Conservation (phyloP, 352 stramenopile species). For the Pythium pyrilobum region DNA sequence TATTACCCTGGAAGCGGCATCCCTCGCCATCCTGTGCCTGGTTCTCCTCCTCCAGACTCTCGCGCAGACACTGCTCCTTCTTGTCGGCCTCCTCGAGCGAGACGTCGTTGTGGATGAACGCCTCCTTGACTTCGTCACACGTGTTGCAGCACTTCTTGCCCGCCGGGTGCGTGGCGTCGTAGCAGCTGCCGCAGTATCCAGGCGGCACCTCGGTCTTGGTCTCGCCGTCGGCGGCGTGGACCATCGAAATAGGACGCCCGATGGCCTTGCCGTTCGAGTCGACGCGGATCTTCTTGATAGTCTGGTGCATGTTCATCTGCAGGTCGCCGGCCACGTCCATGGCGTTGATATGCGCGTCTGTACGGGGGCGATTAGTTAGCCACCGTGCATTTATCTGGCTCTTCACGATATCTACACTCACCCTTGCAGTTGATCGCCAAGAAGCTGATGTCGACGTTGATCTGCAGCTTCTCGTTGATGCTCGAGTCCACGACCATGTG, state of each 20-base stretch:
- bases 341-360: slow-evolving; percentile 96
- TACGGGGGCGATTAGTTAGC: no score
- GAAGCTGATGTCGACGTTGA: slow-evolving; percentile 98
- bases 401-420: slow-evolving; percentile 3
- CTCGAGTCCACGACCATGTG: slow-evolving; percentile 95
- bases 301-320: slow-evolving; percentile 96
- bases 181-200: slow-evolving; percentile 96
- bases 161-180: slow-evolving; percentile 73
- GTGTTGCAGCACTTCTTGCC: slow-evolving; percentile 78
- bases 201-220: slow-evolving; percentile 44
- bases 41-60: slow-evolving; percentile 55
- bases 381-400: not conserved
- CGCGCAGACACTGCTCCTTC: slow-evolving; percentile 76
- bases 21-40: slow-evolving; percentile 75
- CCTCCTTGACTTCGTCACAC: slow-evolving; percentile 81
- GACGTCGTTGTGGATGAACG: slow-evolving; percentile 66
- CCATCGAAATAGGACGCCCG: slow-evolving; percentile 42
- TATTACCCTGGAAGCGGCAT: slow-evolving; percentile 72
- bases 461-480: slow-evolving; percentile 92
- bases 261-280: slow-evolving; percentile 67
- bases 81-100: slow-evolving; percentile 71
- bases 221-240: slow-evolving; percentile 25
- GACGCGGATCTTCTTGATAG: slow-evolving; percentile 91
- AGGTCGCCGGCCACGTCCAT: slow-evolving; percentile 99
- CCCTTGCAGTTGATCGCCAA: slow-evolving; percentile 92